These are phyloP conservation scores for Candida endomychidarum DNA, from an alignment of 805 yeast genomes.

Conservation along the genomic window DNA sequence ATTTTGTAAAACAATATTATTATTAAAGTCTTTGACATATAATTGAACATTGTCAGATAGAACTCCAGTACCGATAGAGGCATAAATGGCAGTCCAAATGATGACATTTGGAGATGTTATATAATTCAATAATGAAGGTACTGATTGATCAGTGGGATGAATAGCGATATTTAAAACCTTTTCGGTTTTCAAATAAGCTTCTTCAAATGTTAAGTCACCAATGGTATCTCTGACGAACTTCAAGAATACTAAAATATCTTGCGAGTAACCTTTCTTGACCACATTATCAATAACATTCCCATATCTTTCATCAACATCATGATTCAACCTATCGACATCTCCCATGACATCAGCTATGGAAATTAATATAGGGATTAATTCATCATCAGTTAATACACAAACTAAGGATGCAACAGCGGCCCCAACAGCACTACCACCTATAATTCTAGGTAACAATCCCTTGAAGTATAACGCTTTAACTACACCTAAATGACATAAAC, in stretches of 20 bases:
- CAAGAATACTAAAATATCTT: slow-evolving; percentile 77
- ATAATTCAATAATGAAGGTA: slow-evolving; percentile 78
- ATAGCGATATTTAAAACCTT: slow-evolving; percentile 80
- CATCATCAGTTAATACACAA: slow-evolving; percentile 69
- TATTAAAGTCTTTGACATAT: slow-evolving; percentile 62
- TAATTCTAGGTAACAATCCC: slow-evolving; percentile 76
- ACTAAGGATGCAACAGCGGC: slow-evolving; percentile 88
- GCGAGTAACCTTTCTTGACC: slow-evolving; percentile 77
- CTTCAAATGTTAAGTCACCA: slow-evolving; percentile 89
- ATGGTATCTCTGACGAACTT: slow-evolving; percentile 73
- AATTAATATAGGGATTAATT: slow-evolving; percentile 49
- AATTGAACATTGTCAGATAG: slow-evolving; percentile 54
- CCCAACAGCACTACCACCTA: slow-evolving; percentile 92
- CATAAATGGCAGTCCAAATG: slow-evolving; percentile 86
- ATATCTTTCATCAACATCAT: slow-evolving; percentile 56
- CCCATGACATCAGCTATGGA: slow-evolving; percentile 42
- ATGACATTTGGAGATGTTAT: slow-evolving; percentile 91
- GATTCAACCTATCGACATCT: slow-evolving; percentile 47
- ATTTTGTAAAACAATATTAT: slow-evolving; percentile 52
- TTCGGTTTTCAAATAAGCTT: slow-evolving; percentile 79
- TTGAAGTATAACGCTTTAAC: slow-evolving; percentile 77
- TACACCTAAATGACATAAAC: slow-evolving; percentile 91
- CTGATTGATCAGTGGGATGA: slow-evolving; percentile 70
- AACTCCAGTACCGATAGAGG: slow-evolving; percentile 76
- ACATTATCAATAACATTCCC: slow-evolving; percentile 76